Evolutionary conservation across 139 green algal species (phyloP).

Genomic region (Coelastrella sp.): DNA sequence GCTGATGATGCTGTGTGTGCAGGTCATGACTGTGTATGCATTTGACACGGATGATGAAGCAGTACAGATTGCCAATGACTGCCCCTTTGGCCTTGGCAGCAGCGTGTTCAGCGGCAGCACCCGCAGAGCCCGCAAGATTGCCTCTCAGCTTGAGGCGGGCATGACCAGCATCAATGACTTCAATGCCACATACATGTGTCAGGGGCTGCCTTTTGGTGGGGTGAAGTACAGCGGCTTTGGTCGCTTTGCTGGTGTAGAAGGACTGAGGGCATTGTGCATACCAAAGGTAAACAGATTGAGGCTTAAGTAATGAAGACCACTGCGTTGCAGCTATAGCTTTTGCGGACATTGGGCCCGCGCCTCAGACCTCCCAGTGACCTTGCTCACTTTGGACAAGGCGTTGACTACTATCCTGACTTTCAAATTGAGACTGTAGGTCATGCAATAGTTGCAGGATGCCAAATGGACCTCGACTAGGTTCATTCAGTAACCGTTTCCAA

Average conservation of each 20-base stretch:
- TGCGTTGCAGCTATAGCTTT: too few species aligned
- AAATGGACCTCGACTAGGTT: too few species aligned
- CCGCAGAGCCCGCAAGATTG: constrained; percentile 66
- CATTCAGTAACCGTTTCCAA: too few species aligned
- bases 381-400: too few species aligned
- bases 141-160: constrained; percentile 76
- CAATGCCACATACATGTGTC: constrained; percentile 96
- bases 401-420: too few species aligned
- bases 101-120: constrained; percentile 84
- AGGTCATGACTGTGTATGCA: constrained; percentile 73
- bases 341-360: too few species aligned
- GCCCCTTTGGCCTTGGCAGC: constrained; percentile 94
- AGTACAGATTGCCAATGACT: constrained; percentile 94
- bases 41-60: constrained; percentile 88
- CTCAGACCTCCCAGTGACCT: too few species aligned
- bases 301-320: too few species aligned
- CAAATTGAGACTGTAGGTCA: too few species aligned
- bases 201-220: constrained; percentile 97
- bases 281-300: constrained; percentile 33
- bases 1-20: constrained; percentile 6
- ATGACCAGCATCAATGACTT: constrained; percentile 98
- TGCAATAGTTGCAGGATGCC: too few species aligned
- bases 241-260: constrained; percentile 93
- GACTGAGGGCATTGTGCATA: constrained; percentile 68
- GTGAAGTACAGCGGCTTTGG: constrained; percentile 97